Evolutionary conservation across 768 basidiomycete species (phyloP).

Genomic region (Collybia sordida): DNA sequence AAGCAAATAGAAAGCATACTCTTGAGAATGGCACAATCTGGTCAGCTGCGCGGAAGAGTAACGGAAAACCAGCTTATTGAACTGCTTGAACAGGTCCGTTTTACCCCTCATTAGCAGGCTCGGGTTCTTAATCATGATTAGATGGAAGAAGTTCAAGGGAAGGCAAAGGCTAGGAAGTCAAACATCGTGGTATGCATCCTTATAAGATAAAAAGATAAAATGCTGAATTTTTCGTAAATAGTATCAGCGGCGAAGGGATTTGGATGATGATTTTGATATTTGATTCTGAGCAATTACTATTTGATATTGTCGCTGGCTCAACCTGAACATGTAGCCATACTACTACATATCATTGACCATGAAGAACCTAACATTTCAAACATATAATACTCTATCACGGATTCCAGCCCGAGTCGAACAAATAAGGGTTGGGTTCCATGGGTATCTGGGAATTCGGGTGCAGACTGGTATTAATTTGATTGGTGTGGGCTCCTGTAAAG

Average conservation of each 20-base stretch:
- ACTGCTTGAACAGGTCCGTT: slow-evolving; percentile 78
- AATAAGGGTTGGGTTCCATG: neutral
- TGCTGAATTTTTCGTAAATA: slow-evolving; percentile 18
- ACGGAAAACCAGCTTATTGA: slow-evolving; percentile 82
- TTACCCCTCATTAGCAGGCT: slow-evolving; percentile 9
- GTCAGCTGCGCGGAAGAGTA: slow-evolving; percentile 76
- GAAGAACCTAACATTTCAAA: neutral
- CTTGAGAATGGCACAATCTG: slow-evolving; percentile 79
- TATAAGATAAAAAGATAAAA: slow-evolving; percentile 2
- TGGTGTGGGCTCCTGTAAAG: too few relatives aligned
- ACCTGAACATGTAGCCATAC: neutral
- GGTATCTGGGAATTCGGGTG: neutral
- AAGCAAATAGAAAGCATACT: slow-evolving; percentile 79
- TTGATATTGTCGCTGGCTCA: neutral
- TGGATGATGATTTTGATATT: slow-evolving; percentile 67
- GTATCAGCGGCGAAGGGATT: slow-evolving; percentile 67
- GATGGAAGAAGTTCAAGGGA: slow-evolving; percentile 57
- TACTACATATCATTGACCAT: too few relatives aligned
- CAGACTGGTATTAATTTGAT: neutral
- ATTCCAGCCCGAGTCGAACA: neutral
- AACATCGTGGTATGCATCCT: slow-evolving; percentile 51
- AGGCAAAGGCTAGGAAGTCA: slow-evolving; percentile 50
- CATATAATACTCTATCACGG: neutral
- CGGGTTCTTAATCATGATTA: slow-evolving; percentile 20
- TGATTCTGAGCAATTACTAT: slow-evolving; percentile 14